phyloP scores from a whole-genome alignment of 164 flowering plant genomes.

The Annona squamosa region DNA sequence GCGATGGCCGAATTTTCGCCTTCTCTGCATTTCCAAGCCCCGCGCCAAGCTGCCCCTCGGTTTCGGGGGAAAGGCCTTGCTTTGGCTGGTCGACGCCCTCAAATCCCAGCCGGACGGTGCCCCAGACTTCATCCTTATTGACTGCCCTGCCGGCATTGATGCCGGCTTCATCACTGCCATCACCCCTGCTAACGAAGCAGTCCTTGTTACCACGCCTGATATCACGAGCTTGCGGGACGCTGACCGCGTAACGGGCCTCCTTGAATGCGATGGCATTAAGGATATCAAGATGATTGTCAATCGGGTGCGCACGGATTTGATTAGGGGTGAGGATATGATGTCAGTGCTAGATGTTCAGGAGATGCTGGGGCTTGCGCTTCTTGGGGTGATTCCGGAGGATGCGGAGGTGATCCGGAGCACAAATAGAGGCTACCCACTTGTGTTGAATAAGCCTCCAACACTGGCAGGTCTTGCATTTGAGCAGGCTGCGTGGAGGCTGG shows the following conservation, averaged over 20 bases:
- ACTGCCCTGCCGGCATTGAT: constrained; percentile 96
- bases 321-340: constrained; percentile 99
- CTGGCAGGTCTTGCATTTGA: constrained; percentile 96
- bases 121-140: constrained; percentile 83
- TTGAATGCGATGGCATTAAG: constrained; percentile 94
- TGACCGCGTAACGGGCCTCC: constrained; percentile 82
- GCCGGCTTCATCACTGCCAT: constrained; percentile 97
- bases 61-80: constrained; percentile 83
- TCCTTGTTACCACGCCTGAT: constrained; percentile 89
- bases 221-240: constrained; percentile 87
- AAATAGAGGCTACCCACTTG: constrained; percentile 86
- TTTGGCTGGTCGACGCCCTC: constrained; percentile 88
- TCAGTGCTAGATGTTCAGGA: constrained; percentile 93
- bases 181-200: constrained; percentile 95
- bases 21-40: constrained; percentile 92
- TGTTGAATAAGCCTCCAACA: constrained; percentile 88
- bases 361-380: constrained; percentile 80
- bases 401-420: constrained; percentile 92
- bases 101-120: constrained; percentile 56
- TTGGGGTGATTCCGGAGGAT: constrained; percentile 95
- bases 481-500: constrained; percentile 98
- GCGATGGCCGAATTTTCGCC: constrained; percentile 85
- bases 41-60: constrained; percentile 82
- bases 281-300: constrained; percentile 98
- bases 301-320: constrained; percentile 91